Conservation (phyloP, 163 green algal genomes). For the Picocystis sp. region DNA sequence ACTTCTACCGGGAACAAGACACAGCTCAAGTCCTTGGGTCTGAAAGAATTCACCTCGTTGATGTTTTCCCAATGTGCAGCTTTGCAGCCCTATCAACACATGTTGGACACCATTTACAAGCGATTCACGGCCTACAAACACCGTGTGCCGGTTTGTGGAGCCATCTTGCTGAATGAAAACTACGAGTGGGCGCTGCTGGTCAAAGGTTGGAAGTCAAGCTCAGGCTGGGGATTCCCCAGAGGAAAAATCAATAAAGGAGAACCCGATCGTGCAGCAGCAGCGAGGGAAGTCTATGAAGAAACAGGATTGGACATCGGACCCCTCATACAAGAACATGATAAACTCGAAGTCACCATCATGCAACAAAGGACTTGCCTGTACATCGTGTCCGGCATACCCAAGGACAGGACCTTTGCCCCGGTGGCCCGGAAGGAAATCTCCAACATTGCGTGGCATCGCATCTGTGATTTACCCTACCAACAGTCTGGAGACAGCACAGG, state of each 20-base stretch:
- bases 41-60: conserved; percentile 59
- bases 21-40: conserved; percentile 36
- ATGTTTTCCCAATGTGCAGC: conserved; percentile 53
- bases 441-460: conserved; percentile 14
- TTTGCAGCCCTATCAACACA: conserved; percentile 24
- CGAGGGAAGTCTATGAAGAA: conserved; percentile 72
- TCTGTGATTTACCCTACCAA: background rate
- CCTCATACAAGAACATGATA: conserved; percentile 31
- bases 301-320: conserved; percentile 52
- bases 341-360: conserved; percentile 34
- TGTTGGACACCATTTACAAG: conserved; percentile 25
- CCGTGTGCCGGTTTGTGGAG: conserved; percentile 62
- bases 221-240: conserved; percentile 73
- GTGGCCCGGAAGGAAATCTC: conserved; percentile 13
- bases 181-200: conserved; percentile 65
- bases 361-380: conserved; percentile 53
- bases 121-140: conserved; percentile 74
- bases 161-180: conserved; percentile 59
- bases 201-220: conserved; percentile 40
- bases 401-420: conserved; percentile 3
- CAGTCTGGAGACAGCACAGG: background rate
- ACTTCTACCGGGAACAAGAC: conserved; percentile 45
- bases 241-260: conserved; percentile 73
- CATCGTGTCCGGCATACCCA: conserved; percentile 35
- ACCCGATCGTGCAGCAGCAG: conserved; percentile 43